These are phyloP conservation scores for Dentipellis fragilis DNA, from an alignment of 768 basidiomycete genomes.

Conservation along the genomic window DNA sequence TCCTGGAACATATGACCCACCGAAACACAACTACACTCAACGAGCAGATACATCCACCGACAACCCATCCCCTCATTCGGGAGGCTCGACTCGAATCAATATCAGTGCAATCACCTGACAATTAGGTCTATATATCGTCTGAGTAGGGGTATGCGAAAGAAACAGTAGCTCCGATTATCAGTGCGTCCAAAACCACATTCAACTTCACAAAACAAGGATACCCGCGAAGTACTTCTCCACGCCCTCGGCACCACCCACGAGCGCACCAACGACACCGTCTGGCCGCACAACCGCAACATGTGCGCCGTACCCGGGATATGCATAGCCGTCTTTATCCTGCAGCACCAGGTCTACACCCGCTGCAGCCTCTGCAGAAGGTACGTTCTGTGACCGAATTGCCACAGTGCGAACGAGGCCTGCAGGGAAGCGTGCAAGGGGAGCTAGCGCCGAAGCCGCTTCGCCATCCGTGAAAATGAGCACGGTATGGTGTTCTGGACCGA, in stretches of 20 bases:
- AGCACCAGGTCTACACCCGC: not conserved
- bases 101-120: too few species aligned
- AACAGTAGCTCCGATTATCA: not conserved
- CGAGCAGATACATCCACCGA: too few species aligned
- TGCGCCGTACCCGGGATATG: not conserved
- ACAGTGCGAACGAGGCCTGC: not conserved
- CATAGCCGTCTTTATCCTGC: slow-evolving; percentile 4
- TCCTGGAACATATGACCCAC: too few species aligned
- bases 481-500: slow-evolving; percentile 7
- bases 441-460: too few species aligned
- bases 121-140: not conserved
- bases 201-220: not conserved
- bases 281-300: slow-evolving; percentile 3
- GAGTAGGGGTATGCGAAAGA: not conserved
- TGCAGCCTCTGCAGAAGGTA: not conserved
- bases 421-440: not conserved
- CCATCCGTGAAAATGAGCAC: slow-evolving; percentile 8
- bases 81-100: too few species aligned
- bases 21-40: too few species aligned
- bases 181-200: not conserved
- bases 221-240: slow-evolving; percentile 1
- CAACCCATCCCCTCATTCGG: too few species aligned
- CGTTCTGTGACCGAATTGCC: not conserved
- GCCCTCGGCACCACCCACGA: not conserved
- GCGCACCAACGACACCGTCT: slow-evolving; percentile 5